A percentile compares a stretch with the other conserved stretches of the same genome.
Evolutionary conservation across 2,329 filamentous ascomycete genomes (phyloP).

Genomic region (Fusarium vanettenii): DNA sequence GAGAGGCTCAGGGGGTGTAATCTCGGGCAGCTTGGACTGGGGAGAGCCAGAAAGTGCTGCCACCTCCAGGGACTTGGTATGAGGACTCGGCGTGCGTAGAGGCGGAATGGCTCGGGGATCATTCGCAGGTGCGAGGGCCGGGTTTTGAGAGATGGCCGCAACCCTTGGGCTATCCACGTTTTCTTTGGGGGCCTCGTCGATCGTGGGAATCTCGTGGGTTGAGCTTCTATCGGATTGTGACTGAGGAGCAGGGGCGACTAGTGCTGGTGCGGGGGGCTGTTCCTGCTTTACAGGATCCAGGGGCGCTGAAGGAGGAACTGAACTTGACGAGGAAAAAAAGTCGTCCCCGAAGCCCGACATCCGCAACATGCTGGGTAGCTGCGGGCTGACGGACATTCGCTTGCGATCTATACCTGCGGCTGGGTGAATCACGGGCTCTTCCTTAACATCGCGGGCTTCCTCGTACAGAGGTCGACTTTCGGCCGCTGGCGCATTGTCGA

Average conservation of each 20-base stretch:
- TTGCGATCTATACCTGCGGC: slow-evolving; percentile 32
- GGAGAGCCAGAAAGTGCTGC: slow-evolving; percentile 13
- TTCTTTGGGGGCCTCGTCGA: slow-evolving; percentile 12
- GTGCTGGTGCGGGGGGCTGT: slow-evolving; percentile 1
- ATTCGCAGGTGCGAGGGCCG: slow-evolving; percentile 26
- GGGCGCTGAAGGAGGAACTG: slow-evolving; percentile 4
- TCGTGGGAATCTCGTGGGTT: slow-evolving; percentile 4
- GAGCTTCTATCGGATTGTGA: slow-evolving; percentile 1
- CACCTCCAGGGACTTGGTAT: slow-evolving; percentile 22
- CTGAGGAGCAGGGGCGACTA: not conserved
- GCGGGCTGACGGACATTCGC: slow-evolving; percentile 64
- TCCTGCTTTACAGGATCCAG: slow-evolving; percentile 28
- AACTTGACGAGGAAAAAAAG: slow-evolving; percentile 59
- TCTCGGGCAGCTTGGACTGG: slow-evolving; percentile 34
- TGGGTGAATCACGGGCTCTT: slow-evolving; percentile 20
- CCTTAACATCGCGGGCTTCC: slow-evolving; percentile 1
- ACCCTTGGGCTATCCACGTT: not conserved
- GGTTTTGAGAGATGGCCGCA: not conserved
- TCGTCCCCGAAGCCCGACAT: slow-evolving; percentile 71
- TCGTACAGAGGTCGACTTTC: slow-evolving; percentile 4
- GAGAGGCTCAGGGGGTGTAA: slow-evolving; percentile 58
- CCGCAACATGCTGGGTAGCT: slow-evolving; percentile 67
- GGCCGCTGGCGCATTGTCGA: not conserved
- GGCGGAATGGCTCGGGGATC: slow-evolving; percentile 46
- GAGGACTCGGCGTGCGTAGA: slow-evolving; percentile 49